Evolutionary conservation across 331 rosid genomes (phyloP).

Genomic region (Stylosanthes scabra): DNA sequence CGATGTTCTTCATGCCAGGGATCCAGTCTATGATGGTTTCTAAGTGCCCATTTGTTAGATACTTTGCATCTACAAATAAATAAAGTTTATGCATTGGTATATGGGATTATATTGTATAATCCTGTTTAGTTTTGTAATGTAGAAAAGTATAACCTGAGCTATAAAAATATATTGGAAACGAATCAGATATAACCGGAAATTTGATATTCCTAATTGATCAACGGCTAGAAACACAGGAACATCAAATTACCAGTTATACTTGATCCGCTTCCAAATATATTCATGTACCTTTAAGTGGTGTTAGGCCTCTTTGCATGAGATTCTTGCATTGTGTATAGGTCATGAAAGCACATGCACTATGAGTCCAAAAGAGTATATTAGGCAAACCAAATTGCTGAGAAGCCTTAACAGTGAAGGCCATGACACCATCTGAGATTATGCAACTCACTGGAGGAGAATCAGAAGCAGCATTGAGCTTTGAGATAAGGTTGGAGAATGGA

Average conservation of each 20-base stretch:
- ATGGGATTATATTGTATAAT: too few species aligned
- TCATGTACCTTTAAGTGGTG: conserved; percentile 46
- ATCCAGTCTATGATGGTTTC: conserved; percentile 54
- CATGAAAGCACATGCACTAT: conserved; percentile 48
- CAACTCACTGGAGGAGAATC: conserved; percentile 41
- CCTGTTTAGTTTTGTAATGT: too few species aligned
- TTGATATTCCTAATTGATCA: too few species aligned
- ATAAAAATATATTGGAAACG: too few species aligned
- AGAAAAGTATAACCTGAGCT: too few species aligned
- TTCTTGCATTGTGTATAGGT: conserved; percentile 35
- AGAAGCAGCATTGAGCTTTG: conserved; percentile 37
- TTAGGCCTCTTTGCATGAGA: conserved; percentile 48
- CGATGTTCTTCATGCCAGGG: conserved; percentile 48
- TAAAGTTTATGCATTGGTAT: too few species aligned
- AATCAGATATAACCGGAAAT: too few species aligned
- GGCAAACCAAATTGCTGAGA: conserved; percentile 49
- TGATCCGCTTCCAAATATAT: too few species aligned
- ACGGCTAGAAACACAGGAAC: too few species aligned
- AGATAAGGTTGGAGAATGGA: conserved; percentile 44
- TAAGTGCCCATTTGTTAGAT: conserved; percentile 47
- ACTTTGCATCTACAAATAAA: conserved; percentile 39
- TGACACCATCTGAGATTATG: conserved; percentile 52
- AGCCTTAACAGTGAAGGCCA: conserved; percentile 50
- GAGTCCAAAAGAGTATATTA: conserved; percentile 38
- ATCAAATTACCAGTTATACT: too few species aligned